phyloP scores from a whole-genome alignment of 2,329 filamentous ascomycete species.

The Hymenoscyphus fraxineus region DNA sequence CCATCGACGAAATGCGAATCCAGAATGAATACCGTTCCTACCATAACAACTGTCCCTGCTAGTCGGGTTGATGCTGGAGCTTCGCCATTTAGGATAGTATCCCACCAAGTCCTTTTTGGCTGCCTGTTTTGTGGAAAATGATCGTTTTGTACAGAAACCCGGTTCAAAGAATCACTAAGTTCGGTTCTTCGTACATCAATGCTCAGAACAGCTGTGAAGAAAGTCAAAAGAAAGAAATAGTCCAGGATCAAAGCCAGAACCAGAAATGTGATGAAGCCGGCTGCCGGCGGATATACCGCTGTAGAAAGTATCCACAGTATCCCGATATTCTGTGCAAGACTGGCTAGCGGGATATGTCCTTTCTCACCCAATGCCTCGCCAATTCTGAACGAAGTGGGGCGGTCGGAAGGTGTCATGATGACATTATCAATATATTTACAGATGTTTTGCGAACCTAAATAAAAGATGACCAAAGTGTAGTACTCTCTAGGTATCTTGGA shows the following conservation, averaged over 20 bases:
- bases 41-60: slow-evolving; percentile 68
- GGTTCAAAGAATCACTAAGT: slow-evolving; percentile 65
- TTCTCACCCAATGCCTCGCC: slow-evolving; percentile 72
- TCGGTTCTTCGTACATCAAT: slow-evolving; percentile 75
- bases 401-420: slow-evolving; percentile 65
- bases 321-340: slow-evolving; percentile 64
- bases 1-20: slow-evolving; percentile 73
- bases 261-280: slow-evolving; percentile 72
- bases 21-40: slow-evolving; percentile 67
- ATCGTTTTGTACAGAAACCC: slow-evolving; percentile 41
- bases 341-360: slow-evolving; percentile 64
- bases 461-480: slow-evolving; percentile 73
- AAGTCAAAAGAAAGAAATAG: slow-evolving; percentile 73
- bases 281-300: slow-evolving; percentile 65
- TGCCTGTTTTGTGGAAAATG: slow-evolving; percentile 25
- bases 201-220: slow-evolving; percentile 75
- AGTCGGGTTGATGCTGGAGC: slow-evolving; percentile 68
- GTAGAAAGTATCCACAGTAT: slow-evolving; percentile 64
- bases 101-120: slow-evolving; percentile 50
- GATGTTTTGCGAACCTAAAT: slow-evolving; percentile 73
- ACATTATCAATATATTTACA: slow-evolving; percentile 76
- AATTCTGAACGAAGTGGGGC: slow-evolving; percentile 65
- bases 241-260: slow-evolving; percentile 73
- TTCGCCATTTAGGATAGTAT: slow-evolving; percentile 60
- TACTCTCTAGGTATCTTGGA: slow-evolving; percentile 69